Base-by-base conservation (phyloP, 768 basidiomycete genomes). In the Sarcomyxa edulis region DNA sequence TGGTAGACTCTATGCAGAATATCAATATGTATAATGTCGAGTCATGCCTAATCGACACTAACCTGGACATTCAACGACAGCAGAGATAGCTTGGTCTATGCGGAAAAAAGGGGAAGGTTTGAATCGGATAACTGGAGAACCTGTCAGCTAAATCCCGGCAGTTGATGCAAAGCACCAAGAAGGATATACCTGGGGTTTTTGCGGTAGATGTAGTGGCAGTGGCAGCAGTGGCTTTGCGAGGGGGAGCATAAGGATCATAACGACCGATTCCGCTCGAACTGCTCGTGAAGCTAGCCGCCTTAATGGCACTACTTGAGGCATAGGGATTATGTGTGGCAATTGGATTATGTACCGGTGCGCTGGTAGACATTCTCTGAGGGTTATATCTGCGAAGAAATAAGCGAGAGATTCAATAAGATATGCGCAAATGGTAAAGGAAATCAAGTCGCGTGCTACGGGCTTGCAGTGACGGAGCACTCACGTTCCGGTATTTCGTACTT, bases 1-100 rank as follows among this genome's bases (percentile, higher is more conserved):
- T 84, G 11, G 75, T 74, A 1, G 90, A 89, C 59, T 91, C 89
- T 89, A 46, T 43, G 31, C 45, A 33, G 14, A 29, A 12, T 35
- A 16, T 32, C 31, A 31, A 32, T 24, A 35, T 20, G 31, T 7
- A 23, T 12, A 18, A 19, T 20, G 26, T 11, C 19, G 46, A 35
- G 29, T 20, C 44, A 21, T 47, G n/a, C 23, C 18, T 16, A 6
- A 25, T 43, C n/a, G 19, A 43, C 15, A 14, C 68, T 16, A 50
- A 88, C 88, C 88, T 63, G 85, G 86, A 59, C 88, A 92, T 55
- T 91, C 87, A 6, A 70, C 65, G 20, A 90, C 65, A 19, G 44
- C 40, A 3, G 84, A 85, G 8, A 88, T 76, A 5, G 66, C 52
- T 48, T 86, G 79, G 34, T 84, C 81, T 3, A 86, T 56, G 8